Evolutionary conservation across 2,329 filamentous ascomycete genomes (phyloP).

Genomic region (Colletotrichum incanum): DNA sequence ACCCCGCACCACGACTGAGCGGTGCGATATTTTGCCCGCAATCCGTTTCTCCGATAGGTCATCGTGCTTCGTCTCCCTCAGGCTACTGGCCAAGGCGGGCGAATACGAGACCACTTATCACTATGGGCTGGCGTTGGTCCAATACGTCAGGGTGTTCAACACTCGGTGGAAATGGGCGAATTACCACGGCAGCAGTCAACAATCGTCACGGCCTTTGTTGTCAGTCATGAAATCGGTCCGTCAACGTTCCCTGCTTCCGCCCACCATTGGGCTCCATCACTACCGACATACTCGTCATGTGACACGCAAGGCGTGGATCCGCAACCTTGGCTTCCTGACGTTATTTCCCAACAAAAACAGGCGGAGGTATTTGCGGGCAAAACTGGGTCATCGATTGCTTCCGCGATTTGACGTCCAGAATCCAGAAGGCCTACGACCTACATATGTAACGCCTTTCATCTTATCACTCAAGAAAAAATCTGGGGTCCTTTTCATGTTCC

Average conservation of each 20-base stretch:
- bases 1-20: slow-evolving; percentile 1
- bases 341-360: not conserved
- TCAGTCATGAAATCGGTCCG: too few relatives aligned
- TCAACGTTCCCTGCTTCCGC: too few relatives aligned
- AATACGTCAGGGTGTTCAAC: not conserved
- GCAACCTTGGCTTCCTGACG: not conserved
- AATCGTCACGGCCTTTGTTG: too few relatives aligned
- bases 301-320: not conserved
- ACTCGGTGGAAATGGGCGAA: not conserved
- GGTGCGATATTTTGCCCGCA: not conserved
- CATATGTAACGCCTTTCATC: not conserved
- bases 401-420: too few relatives aligned
- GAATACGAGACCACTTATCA: not conserved
- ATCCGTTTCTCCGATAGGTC: not conserved
- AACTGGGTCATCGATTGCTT: not conserved
- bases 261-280: too few relatives aligned
- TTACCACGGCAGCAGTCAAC: not conserved
- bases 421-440: too few relatives aligned
- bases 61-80: too few relatives aligned
- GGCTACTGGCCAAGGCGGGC: not conserved
- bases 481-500: not conserved
- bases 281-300: not conserved
- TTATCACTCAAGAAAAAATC: too few relatives aligned
- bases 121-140: not conserved
- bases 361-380: too few relatives aligned